Percentiles rank a stretch among this genome's conserved stretches.
These are phyloP conservation scores for Annulohypoxylon stygium DNA, from an alignment of 495 filamentous ascomycete species.

Conservation along the genomic window DNA sequence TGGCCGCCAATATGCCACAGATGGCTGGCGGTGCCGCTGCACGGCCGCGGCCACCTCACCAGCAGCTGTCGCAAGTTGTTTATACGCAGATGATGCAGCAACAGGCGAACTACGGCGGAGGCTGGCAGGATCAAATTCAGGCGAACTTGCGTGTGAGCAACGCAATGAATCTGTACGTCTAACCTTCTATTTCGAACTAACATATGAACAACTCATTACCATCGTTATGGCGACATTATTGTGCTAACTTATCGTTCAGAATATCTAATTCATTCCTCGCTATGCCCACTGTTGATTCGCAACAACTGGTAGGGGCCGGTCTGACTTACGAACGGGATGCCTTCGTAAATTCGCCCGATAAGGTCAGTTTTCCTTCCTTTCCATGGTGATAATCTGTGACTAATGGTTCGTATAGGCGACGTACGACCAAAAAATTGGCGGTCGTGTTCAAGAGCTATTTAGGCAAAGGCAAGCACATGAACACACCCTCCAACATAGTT, in stretches of 20 bases:
- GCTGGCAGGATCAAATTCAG: slow-evolving; percentile 54
- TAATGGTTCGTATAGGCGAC: slow-evolving; percentile 48
- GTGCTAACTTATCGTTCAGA: slow-evolving; percentile 47
- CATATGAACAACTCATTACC: neutral
- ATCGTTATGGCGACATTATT: neutral
- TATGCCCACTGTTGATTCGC: slow-evolving; percentile 49
- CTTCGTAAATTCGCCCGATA: slow-evolving; percentile 58
- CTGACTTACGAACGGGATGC: slow-evolving; percentile 59
- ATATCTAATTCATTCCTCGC: slow-evolving; percentile 59
- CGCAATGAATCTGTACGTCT: slow-evolving; percentile 54
- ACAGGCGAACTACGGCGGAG: slow-evolving; percentile 23
- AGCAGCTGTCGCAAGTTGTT: slow-evolving; percentile 48
- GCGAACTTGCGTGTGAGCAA: slow-evolving; percentile 51
- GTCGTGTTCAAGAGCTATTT: slow-evolving; percentile 53
- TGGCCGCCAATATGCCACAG: slow-evolving; percentile 64
- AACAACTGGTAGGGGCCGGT: slow-evolving; percentile 51
- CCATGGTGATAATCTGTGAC: slow-evolving; percentile 1
- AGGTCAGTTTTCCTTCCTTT: slow-evolving; percentile 51
- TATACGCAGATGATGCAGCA: slow-evolving; percentile 46
- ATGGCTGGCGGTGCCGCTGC: slow-evolving; percentile 54
- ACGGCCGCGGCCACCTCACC: slow-evolving; percentile 50
- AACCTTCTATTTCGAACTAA: neutral
- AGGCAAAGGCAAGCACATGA: slow-evolving; percentile 59
- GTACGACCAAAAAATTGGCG: slow-evolving; percentile 54
- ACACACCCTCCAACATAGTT: slow-evolving; percentile 55